Percentiles rank a stretch among this genome's conserved stretches.
phyloP scores from a whole-genome alignment of 2,329 filamentous ascomycete species.

The Cytospora piceae region DNA sequence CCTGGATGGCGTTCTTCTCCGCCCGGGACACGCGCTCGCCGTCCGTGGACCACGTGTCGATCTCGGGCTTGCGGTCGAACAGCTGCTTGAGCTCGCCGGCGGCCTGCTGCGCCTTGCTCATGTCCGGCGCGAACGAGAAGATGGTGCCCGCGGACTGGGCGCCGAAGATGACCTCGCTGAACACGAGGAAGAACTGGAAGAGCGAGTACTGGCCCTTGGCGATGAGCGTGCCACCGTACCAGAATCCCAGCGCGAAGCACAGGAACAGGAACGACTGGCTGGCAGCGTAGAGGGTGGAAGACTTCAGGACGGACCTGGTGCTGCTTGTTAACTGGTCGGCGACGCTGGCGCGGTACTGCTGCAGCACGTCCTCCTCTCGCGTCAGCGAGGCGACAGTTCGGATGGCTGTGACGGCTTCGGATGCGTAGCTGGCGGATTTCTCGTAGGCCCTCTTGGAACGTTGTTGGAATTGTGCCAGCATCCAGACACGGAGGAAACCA shows the following conservation, averaged over 20 bases:
- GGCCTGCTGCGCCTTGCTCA: conserved; percentile 89
- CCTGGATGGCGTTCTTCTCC: conserved; percentile 61
- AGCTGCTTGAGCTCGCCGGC: conserved; percentile 79
- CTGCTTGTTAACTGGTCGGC: conserved; percentile 68
- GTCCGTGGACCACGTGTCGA: conserved; percentile 78
- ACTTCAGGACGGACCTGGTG: conserved; percentile 74
- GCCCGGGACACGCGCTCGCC: conserved; percentile 59
- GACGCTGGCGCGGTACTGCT: conserved; percentile 70
- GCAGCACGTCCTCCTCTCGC: conserved; percentile 78
- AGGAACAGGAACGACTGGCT: conserved; percentile 85
- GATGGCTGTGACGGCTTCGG: conserved; percentile 91
- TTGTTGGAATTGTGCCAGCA: conserved; percentile 70
- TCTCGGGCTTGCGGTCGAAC: conserved; percentile 79
- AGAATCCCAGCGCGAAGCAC: conserved; percentile 86
- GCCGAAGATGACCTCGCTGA: conserved; percentile 85
- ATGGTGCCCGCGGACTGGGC: conserved; percentile 88
- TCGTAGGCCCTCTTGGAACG: conserved; percentile 81
- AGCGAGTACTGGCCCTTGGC: conserved; percentile 70
- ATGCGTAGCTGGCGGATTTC: conserved; percentile 81
- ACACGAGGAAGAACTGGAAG: conserved; percentile 92
- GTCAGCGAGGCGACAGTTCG: conserved; percentile 91
- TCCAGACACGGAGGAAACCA: conserved; percentile 63
- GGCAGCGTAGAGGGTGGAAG: conserved; percentile 78
- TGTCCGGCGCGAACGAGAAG: conserved; percentile 88
- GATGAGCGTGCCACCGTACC: conserved; percentile 84